Conservation (phyloP, 108 stramenopile species). For the Asterionellopsis glacialis region DNA sequence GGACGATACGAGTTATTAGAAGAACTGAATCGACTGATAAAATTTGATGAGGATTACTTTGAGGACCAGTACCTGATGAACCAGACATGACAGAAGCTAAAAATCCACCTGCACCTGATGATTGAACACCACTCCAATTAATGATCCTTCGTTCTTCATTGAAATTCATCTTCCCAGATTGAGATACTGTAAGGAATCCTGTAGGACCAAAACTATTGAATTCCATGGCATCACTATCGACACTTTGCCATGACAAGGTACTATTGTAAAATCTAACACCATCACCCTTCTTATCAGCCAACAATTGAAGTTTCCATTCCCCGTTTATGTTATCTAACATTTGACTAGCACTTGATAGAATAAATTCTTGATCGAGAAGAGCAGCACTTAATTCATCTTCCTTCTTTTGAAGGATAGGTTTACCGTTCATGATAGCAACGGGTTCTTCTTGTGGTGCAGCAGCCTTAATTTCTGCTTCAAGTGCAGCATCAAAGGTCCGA, state of each 20-base stretch:
- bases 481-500: conserved; percentile 61
- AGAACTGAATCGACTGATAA: conserved; percentile 71
- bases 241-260: conserved; percentile 52
- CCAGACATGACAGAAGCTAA: conserved; percentile 39
- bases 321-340: conserved; percentile 65
- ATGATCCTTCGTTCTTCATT: conserved; percentile 46
- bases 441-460: conserved; percentile 21
- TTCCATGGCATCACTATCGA: conserved; percentile 43
- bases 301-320: conserved; percentile 73
- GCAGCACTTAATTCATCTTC: conserved; percentile 28
- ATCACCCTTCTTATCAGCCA: conserved; percentile 79
- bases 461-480: conserved; percentile 30
- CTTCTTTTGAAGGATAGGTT: conserved; percentile 33
- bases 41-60: conserved; percentile 58
- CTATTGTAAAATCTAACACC: conserved; percentile 81
- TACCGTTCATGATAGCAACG: conserved; percentile 49
- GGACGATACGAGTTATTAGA: conserved; percentile 52
- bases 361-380: conserved; percentile 50
- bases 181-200: conserved; percentile 38
- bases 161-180: conserved; percentile 49
- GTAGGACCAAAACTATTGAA: conserved; percentile 39
- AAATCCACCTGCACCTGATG: conserved; percentile 29
- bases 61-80: conserved; percentile 29
- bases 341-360: conserved; percentile 45
- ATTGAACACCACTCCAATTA: conserved; percentile 25